phyloP scores from a whole-genome alignment of 2,329 filamentous ascomycete species.

The Cercospora brassicicola region DNA sequence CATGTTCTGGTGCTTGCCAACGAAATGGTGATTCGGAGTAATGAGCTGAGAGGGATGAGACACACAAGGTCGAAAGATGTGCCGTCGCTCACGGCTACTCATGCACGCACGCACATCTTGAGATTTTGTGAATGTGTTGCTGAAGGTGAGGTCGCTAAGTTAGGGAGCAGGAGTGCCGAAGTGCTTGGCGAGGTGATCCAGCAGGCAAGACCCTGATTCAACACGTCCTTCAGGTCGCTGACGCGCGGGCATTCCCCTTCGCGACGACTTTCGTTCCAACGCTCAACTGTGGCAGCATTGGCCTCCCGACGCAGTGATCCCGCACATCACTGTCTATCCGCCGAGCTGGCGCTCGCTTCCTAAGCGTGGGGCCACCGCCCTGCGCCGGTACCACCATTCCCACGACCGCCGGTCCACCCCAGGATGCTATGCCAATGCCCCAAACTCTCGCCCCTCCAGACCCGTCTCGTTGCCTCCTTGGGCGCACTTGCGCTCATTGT shows the following conservation, averaged over 20 bases:
- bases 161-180: background rate
- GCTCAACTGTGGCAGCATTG: background rate
- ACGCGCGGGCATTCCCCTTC: constrained; percentile 2
- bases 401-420: background rate
- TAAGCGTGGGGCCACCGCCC: constrained; percentile 25
- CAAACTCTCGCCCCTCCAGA: constrained; percentile 67
- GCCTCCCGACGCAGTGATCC: background rate
- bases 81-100: background rate
- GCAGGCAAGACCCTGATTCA: background rate
- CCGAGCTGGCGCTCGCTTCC: constrained; percentile 18
- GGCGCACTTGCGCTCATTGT: constrained; percentile 61
- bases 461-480: constrained; percentile 68
- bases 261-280: background rate
- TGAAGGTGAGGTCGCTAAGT: background rate
- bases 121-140: background rate
- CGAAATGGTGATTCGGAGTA: background rate
- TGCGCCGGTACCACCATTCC: constrained; percentile 13
- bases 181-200: background rate
- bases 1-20: background rate
- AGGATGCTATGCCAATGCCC: constrained; percentile 43
- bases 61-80: background rate
- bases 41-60: background rate
- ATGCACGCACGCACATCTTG: background rate
- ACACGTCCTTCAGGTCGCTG: background rate
- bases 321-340: background rate